Evolutionary conservation across 495 filamentous ascomycete species (phyloP), one percentile per base, ranked within the genome.

Genomic region (Penicillium ucsense): DNA sequence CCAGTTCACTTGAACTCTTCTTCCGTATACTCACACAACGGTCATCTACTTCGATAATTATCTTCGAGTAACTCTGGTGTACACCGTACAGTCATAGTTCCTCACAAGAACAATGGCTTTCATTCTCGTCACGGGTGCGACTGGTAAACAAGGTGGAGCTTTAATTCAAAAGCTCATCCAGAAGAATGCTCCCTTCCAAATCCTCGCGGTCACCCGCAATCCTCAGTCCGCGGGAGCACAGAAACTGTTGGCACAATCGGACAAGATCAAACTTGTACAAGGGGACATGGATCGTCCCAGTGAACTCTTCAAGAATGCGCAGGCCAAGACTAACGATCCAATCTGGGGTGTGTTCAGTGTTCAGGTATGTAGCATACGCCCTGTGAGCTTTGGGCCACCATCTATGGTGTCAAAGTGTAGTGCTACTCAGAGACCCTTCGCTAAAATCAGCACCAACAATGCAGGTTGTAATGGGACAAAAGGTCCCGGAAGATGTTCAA

Each of bases 171-270:
- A 71, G 43, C 76, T 89, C 32, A 62, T 82, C 11, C 41, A 53
- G 9, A 51, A 61, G 29, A 63, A 65, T 4, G 46, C 64, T n/a
- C 56, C 67, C 28, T 70, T 82, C 61, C 73, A 79, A 43, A 80
- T 89, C 54, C 74, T 89, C 10, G 86, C 81, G 12, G 67, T 88
- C 9, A 88, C 85, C 0, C 81, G 85, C 39, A 72, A 84, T 45
- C 43, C 76, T 4, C 43, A 64, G 4, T 81, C 80, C 4, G 12
- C 67, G 8, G 67, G 63, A 4, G 82, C 85, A 0, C 65, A 78
- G 52, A 65, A 67, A 31, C 68, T 86, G 5, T 62, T 61, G 3
- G 49, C 65, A 4, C 61, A 65, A 30, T 72, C 69, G 4, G 40
- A 67, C 6, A 66, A 61, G 32, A 60, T 83, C 45, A 65, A 70